A percentile compares a stretch with the other conserved stretches of the same genome.
Evolutionary conservation across 1,284 basidiomycete genomes (phyloP).

Genomic region (Inonotus obliquus): DNA sequence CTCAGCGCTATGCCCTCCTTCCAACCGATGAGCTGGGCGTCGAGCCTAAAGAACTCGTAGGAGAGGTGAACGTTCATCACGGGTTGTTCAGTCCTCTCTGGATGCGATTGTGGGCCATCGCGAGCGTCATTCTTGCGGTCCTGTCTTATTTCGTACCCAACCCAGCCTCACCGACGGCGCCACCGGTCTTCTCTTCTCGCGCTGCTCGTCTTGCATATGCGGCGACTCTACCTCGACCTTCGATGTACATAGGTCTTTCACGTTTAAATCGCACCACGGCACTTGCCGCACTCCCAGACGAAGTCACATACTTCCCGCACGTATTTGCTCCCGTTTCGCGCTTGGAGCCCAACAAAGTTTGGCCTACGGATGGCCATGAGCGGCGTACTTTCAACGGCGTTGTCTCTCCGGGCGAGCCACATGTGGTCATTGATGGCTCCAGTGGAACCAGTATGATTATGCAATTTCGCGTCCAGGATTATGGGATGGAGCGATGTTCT

Average conservation of each 20-base stretch:
- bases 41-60: not conserved
- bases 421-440: not conserved
- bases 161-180: not conserved
- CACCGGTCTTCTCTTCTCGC: not conserved
- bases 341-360: not conserved
- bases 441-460: constrained; percentile 4
- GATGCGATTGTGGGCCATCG: not conserved
- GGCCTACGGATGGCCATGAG: constrained; percentile 6
- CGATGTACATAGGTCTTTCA: constrained; percentile 7
- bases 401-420: constrained; percentile 8
- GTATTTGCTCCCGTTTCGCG: constrained; percentile 3
- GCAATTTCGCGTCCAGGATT: constrained; percentile 9
- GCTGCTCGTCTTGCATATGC: not conserved
- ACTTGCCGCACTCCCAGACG: constrained; percentile 1
- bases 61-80: not conserved
- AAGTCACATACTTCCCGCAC: constrained; percentile 6
- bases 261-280: not conserved
- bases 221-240: not conserved
- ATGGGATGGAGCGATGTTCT: constrained; percentile 3
- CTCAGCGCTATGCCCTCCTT: not conserved
- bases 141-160: not conserved
- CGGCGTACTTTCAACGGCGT: constrained; percentile 7
- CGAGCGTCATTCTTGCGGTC: not conserved
- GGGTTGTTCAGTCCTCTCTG: not conserved
- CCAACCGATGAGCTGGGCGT: not conserved